Percentiles rank a stretch among this genome's conserved stretches.
phyloP scores from a whole-genome alignment of 257 asterid genomes.

The Solanum chilense region DNA sequence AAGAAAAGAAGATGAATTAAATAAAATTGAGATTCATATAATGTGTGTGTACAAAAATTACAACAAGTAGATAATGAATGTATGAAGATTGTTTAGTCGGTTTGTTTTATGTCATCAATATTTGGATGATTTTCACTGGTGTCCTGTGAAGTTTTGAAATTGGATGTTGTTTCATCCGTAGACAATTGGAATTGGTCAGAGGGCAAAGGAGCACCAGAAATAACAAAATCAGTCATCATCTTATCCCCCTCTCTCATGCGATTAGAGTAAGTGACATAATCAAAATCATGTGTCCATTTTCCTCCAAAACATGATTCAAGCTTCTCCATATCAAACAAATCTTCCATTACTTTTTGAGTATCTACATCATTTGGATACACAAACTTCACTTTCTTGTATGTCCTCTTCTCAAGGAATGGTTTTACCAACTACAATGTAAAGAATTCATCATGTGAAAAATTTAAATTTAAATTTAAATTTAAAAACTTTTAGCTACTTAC shows the following conservation, averaged over 20 bases:
- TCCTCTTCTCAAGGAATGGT: slow-evolving; percentile 54
- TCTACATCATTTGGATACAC: slow-evolving; percentile 40
- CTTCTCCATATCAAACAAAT: slow-evolving; percentile 36
- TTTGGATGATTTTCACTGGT: neutral
- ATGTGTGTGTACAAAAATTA: no score
- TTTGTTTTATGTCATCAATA: neutral
- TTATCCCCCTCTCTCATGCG: slow-evolving; percentile 42
- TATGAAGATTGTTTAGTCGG: no score
- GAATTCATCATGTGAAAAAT: no score
- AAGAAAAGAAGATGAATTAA: no score
- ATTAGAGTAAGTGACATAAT: slow-evolving; percentile 29
- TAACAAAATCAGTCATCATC: slow-evolving; percentile 9
- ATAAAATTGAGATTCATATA: no score
- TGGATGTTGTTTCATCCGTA: slow-evolving; percentile 7
- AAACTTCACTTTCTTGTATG: slow-evolving; percentile 49
- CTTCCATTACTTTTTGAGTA: slow-evolving; percentile 38
- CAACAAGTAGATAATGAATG: no score
- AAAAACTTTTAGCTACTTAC: slow-evolving; percentile 13
- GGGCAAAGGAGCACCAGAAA: slow-evolving; percentile 10
- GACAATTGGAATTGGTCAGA: slow-evolving; percentile 24
- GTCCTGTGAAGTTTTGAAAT: slow-evolving; percentile 10
- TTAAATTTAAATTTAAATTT: no score
- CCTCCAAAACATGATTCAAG: slow-evolving; percentile 48
- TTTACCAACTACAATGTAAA: slow-evolving; percentile 28
- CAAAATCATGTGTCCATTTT: slow-evolving; percentile 10